phyloP scores from a whole-genome alignment of 1,284 basidiomycete species.

The Tremellales sp. region DNA sequence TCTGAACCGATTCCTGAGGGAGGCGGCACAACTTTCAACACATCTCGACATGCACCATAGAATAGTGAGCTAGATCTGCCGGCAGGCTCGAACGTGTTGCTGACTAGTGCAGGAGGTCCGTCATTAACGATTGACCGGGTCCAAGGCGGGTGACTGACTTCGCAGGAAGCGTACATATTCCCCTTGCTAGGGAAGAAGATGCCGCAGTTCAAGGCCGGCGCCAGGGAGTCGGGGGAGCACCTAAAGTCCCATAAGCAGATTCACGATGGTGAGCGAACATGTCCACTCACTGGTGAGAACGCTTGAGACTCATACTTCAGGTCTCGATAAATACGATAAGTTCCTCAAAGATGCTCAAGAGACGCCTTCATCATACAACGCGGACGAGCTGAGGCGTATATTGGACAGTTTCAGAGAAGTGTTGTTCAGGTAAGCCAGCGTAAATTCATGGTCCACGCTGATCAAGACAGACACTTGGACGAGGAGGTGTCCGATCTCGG shows the following conservation, averaged over 20 bases:
- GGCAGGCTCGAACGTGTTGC: neutral
- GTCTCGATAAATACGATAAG: conserved; percentile 55
- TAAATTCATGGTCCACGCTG: conserved; percentile 3
- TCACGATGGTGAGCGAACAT: conserved; percentile 57
- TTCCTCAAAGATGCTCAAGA: conserved; percentile 54
- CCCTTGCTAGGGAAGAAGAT: conserved; percentile 61
- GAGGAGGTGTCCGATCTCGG: conserved; percentile 63
- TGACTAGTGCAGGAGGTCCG: conserved; percentile 7
- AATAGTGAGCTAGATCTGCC: conserved; percentile 53
- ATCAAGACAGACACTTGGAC: conserved; percentile 54
- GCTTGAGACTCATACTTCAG: conserved; percentile 34
- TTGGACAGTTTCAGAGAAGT: conserved; percentile 62
- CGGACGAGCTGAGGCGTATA: conserved; percentile 57
- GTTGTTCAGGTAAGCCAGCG: conserved; percentile 51
- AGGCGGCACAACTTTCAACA: conserved; percentile 51
- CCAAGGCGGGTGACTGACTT: neutral
- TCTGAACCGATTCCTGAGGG: conserved; percentile 52
- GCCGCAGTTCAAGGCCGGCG: conserved; percentile 54
- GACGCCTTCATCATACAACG: conserved; percentile 57
- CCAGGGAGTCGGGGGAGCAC: conserved; percentile 54
- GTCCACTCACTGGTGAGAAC: neutral
- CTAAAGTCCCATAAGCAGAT: conserved; percentile 62
- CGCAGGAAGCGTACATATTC: conserved; percentile 55
- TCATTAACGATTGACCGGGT: neutral
- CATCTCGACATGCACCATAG: conserved; percentile 65